Evolutionary conservation across 2,329 filamentous ascomycete species (phyloP), one percentile per base, ranked within the genome.

Genomic region (Tolypocladium tundrense): DNA sequence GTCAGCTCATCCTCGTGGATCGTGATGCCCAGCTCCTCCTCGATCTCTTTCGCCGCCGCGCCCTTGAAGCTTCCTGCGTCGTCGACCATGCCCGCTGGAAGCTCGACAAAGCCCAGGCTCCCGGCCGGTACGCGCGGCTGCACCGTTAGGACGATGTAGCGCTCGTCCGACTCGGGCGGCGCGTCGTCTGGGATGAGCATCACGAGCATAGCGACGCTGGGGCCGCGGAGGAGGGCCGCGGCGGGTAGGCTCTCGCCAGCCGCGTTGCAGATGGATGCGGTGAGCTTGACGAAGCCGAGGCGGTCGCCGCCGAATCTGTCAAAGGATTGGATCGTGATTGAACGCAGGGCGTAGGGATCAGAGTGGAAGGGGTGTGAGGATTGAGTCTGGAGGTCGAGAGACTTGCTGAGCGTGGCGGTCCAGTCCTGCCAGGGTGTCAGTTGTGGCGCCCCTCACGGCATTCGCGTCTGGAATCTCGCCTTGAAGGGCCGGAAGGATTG

Each of bases 51-150:
- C 3, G 83, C 83, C 2, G 83, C 84, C 0, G 76, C 75, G 31
- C 84, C 83, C 14, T 75, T 75, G 64, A 86, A 86, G 35, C 73
- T 77, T 1, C 78, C 80, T 16, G 72, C 67, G 56, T 77, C 75
- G 63, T 84, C 79, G 3, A 85, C 76, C 81, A 85, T 80, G 8
- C 82, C 79, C 0, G 83, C 83, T 0, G 83, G 83, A 14, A 86
- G 63, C 66, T 86, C 79, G 3, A 79, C 72, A 61, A 84, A 78
- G 42, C 76, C 70, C 35, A 86, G 66, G n/a, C 79, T 80, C 2
- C 79, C 81, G 0, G 75, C 79, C 0, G 83, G 73, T 4, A 84
- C 67, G 52, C 84, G 79, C 27, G 83, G 79, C 68, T 86, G 83
- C 35, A 85, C 77, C 0, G 83, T 86, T 56, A 87, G 67, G 1